These are phyloP conservation scores for Tillandsia leiboldiana DNA, from an alignment of 176 grass and related monocot genomes.

Conservation along the genomic window DNA sequence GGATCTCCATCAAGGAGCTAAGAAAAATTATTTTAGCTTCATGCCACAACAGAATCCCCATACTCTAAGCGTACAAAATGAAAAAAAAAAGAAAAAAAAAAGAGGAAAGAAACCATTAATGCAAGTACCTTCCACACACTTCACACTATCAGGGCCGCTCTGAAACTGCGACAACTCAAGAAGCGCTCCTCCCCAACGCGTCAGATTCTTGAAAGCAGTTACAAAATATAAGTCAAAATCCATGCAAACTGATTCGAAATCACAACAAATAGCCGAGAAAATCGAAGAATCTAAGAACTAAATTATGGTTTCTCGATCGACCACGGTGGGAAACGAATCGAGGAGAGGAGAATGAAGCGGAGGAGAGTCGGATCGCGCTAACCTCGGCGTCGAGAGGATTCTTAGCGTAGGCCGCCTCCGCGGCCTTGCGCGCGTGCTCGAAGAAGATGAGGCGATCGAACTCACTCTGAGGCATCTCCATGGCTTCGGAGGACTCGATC, in stretches of 20 bases:
- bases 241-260: background rate
- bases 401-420: conserved; percentile 35
- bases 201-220: conserved; percentile 39
- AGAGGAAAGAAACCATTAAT: background rate
- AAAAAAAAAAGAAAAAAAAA: background rate
- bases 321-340: no score
- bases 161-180: conserved; percentile 64
- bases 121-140: conserved; percentile 39
- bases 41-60: no score
- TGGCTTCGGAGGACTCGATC: conserved; percentile 2
- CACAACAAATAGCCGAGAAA: background rate
- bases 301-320: no score
- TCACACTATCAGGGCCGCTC: conserved; percentile 31
- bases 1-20: no score
- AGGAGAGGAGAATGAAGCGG: background rate
- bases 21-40: conserved; percentile 4
- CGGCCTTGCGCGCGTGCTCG: conserved; percentile 51
- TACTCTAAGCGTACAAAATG: background rate
- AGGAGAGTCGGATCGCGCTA: background rate
- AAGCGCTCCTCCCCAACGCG: conserved; percentile 73
- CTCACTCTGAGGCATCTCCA: conserved; percentile 56
- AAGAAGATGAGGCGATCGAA: conserved; percentile 64
- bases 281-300: background rate
- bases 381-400: conserved; percentile 75
- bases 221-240: background rate